These are phyloP conservation scores for Ustilago vetiveriae DNA, from an alignment of 1,284 basidiomycete species.

Conservation along the genomic window DNA sequence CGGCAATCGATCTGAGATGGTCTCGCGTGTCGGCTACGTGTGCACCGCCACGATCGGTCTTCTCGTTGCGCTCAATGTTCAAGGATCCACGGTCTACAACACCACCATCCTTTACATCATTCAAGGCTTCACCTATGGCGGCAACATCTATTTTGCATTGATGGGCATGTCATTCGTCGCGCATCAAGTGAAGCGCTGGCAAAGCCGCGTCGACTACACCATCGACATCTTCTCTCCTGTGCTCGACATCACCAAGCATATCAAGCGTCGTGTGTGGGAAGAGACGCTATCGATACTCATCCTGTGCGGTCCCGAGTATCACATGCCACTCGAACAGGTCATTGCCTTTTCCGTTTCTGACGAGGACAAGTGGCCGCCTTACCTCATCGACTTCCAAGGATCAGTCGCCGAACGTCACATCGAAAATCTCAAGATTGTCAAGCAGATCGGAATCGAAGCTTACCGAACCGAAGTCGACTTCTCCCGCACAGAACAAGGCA, in stretches of 20 bases:
- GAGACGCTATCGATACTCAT: conserved; percentile 78
- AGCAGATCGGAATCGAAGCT: conserved; percentile 49
- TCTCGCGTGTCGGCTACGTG: conserved; percentile 77
- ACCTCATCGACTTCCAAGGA: conserved; percentile 76
- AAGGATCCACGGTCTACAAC: conserved; percentile 55
- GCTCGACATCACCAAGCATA: conserved; percentile 76
- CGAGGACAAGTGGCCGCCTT: conserved; percentile 76
- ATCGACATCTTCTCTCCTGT: conserved; percentile 82
- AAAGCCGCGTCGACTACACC: conserved; percentile 79
- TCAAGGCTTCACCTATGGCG: conserved; percentile 37
- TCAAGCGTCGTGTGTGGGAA: conserved; percentile 81
- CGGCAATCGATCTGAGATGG: conserved; percentile 81
- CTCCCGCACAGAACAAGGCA: conserved; percentile 27
- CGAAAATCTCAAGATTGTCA: conserved; percentile 79
- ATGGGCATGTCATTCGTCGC: conserved; percentile 48
- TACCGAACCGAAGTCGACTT: conserved; percentile 35
- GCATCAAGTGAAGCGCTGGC: conserved; percentile 69
- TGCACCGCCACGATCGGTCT: conserved; percentile 75
- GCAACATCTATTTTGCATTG: conserved; percentile 61
- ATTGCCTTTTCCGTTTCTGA: conserved; percentile 75
- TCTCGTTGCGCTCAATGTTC: conserved; percentile 65
- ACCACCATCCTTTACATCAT: conserved; percentile 59
- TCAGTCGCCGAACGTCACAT: conserved; percentile 79
- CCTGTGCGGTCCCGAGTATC: conserved; percentile 73
- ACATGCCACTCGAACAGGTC: conserved; percentile 74